Base-by-base conservation (phyloP, 768 basidiomycete genomes). In the Pseudohyphozyma bogoriensis region DNA sequence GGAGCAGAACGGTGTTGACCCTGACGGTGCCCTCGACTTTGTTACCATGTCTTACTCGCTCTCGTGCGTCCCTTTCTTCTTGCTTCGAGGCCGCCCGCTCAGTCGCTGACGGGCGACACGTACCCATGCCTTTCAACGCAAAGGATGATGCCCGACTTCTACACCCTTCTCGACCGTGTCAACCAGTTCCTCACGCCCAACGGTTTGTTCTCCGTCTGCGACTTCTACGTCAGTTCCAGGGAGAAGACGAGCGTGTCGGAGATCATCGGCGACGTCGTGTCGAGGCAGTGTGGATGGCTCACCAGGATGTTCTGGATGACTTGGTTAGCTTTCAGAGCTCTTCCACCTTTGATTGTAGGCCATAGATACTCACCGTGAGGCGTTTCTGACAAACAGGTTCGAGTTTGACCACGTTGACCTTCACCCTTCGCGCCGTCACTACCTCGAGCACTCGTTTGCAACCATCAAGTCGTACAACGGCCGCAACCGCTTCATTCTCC, bases 291-390 rank as follows among this genome's bases (percentile, higher is more conserved):
- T 76, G 80, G 68, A 1, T 86, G 83, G 82, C 74, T 82, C 51
- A 78, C 79, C n/a, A 77, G 84, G 5, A 82, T 83, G 81, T 87
- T 87, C 75, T 86, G 85, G 85, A 82, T 84, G 65, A 83, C 83
- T 45, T 86, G 82, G 82, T 63, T n/a, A 31, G 56, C 20, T 52
- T 47, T 44, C 12, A 44, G 8, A 28, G 12, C 16, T 46, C 24
- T 36, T 35, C n/a, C n/a, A n/a, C n/a, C n/a, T n/a, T n/a, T n/a
- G n/a, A n/a, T n/a, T 33, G 16, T 32, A n/a, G 37, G 24, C 31
- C 28, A 13, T 33, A 35, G 44, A 37, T 51, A 79, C 80, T 62
- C 80, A 80, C 61, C 46, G 44, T 42, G 77, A 20, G 72, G 81
- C 12, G 78, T 78, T 44, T 11, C 36, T 33, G n/a, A n/a, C n/a